Conservation (phyloP, 371 early-diverging fungal genomes). For the Syncephalastrum contaminatum region DNA sequence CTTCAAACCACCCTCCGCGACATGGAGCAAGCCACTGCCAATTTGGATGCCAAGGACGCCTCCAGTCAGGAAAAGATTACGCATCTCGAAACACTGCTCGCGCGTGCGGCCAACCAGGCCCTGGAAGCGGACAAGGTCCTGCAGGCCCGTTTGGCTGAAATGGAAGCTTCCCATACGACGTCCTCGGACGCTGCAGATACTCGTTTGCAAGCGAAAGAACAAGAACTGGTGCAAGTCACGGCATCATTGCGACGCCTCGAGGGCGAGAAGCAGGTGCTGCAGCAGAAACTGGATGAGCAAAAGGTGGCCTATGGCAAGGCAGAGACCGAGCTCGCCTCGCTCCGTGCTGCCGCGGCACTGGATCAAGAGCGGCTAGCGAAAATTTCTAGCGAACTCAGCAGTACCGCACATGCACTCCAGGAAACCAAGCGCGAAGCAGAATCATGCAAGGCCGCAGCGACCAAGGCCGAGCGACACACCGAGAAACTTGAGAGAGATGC, state of each 20-base stretch:
- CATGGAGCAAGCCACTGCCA: too few species aligned
- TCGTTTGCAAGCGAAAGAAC: too few species aligned
- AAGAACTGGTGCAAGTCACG: background rate
- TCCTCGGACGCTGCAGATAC: too few species aligned
- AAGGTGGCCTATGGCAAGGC: background rate
- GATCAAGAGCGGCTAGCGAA: background rate
- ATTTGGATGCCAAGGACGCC: background rate
- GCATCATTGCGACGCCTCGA: background rate
- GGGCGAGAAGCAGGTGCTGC: background rate
- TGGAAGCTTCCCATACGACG: too few species aligned
- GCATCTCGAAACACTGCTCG: background rate
- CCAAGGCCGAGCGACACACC: background rate
- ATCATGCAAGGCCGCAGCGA: background rate
- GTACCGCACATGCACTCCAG: background rate
- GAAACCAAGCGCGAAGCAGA: constrained; percentile 1
- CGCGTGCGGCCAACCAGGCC: too few species aligned
- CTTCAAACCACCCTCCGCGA: too few species aligned
- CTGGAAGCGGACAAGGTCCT: too few species aligned
- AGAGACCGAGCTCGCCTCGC: too few species aligned
- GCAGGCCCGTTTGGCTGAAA: too few species aligned
- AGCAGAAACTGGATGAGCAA: constrained; percentile 1
- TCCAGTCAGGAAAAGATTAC: constrained; percentile 1
- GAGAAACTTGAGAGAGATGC: constrained; percentile 1
- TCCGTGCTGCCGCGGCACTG: background rate
- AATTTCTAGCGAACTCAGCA: too few species aligned